Evolutionary conservation across 441 rosid genomes (phyloP).

Genomic region (Populus hybrid): DNA sequence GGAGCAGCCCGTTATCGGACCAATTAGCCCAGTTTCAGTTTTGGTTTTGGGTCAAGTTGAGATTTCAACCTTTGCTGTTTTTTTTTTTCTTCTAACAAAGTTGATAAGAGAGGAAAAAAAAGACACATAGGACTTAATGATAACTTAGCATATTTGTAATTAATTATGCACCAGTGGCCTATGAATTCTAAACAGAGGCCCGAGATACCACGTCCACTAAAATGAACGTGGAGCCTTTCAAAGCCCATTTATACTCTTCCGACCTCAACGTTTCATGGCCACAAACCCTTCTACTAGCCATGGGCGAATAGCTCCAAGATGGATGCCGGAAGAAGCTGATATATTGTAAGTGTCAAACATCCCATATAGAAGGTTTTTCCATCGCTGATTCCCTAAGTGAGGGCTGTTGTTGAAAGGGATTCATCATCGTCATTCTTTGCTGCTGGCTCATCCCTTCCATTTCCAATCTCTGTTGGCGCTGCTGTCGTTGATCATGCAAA

Average conservation of each 20-base stretch:
- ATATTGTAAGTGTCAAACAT: slow-evolving; percentile 28
- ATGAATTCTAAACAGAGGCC: no score
- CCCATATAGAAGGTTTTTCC: slow-evolving; percentile 55
- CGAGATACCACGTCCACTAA: background rate
- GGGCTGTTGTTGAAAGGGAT: slow-evolving; percentile 41
- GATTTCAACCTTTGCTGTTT: no score
- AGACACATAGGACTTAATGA: no score
- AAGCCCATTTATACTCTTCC: background rate
- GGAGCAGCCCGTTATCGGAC: no score
- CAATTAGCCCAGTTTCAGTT: no score
- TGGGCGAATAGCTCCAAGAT: background rate
- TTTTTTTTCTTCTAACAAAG: no score
- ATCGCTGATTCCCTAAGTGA: slow-evolving; percentile 44
- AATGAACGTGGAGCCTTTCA: background rate
- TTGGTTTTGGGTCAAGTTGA: no score
- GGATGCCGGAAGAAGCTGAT: background rate
- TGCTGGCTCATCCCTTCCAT: slow-evolving; percentile 42
- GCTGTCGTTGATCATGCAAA: slow-evolving; percentile 38
- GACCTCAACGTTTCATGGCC: background rate
- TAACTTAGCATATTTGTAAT: no score
- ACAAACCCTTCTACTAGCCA: background rate
- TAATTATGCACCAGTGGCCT: no score
- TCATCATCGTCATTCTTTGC: slow-evolving; percentile 36
- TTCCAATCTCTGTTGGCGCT: slow-evolving; percentile 36
- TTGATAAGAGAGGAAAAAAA: no score